Evolutionary conservation across 495 filamentous ascomycete genomes (phyloP).

Genomic region (Friedmanniomyces simplex): DNA sequence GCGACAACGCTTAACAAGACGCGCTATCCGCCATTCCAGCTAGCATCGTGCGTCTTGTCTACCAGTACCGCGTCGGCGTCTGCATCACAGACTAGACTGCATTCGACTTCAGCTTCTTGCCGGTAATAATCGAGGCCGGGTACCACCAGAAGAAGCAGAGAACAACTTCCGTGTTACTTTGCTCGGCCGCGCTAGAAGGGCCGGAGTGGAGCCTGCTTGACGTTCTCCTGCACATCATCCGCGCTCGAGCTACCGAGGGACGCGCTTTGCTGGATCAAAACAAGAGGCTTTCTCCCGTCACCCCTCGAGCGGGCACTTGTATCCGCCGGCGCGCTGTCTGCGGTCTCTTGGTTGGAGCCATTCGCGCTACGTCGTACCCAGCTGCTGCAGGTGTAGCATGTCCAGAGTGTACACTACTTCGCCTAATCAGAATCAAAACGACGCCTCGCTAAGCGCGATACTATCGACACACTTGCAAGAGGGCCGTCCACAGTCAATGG

Average conservation of each 20-base stretch:
- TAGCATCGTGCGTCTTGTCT: constrained; percentile 3
- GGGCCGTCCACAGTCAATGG: constrained; percentile 53
- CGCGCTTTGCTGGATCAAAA: constrained; percentile 30
- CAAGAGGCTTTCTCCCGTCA: constrained; percentile 24
- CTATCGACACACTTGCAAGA: constrained; percentile 24
- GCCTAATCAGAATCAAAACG: constrained; percentile 21
- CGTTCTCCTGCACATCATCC: constrained; percentile 33
- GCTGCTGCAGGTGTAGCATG: constrained; percentile 29
- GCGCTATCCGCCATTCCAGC: constrained; percentile 12
- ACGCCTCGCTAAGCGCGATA: constrained; percentile 27
- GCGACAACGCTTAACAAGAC: neutral
- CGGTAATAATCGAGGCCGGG: neutral
- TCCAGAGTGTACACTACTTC: constrained; percentile 29
- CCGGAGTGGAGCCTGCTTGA: constrained; percentile 8
- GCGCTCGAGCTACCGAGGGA: constrained; percentile 25
- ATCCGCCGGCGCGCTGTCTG: constrained; percentile 19
- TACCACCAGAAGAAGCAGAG: neutral
- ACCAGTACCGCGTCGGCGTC: neutral
- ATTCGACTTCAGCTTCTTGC: neutral
- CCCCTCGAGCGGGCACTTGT: constrained; percentile 23
- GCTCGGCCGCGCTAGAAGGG: constrained; percentile 16
- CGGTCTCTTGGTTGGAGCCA: constrained; percentile 15
- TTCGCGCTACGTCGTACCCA: constrained; percentile 16
- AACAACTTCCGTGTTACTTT: neutral
- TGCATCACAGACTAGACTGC: neutral